Evolutionary conservation across 1,139 yeast species (phyloP), one percentile per base, ranked within the genome.

Genomic region (Martiniozyma asiatica): DNA sequence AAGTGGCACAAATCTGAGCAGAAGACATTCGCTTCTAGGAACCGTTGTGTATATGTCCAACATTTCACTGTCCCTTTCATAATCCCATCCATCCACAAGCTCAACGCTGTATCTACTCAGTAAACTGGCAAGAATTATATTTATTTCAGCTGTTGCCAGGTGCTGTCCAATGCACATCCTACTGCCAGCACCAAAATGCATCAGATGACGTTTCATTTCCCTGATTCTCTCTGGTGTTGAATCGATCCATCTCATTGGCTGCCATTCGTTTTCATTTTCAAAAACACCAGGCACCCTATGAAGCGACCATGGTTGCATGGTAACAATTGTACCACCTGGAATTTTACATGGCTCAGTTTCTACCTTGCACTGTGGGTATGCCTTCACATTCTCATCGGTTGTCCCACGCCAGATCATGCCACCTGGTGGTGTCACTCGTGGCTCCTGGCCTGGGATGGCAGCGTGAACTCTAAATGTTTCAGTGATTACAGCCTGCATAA

Each of bases 361-460:
- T 4, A 10, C 23, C 20, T 29, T 25, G 3, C 7, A 17, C 6
- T 6, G 6, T 17, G 18, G 8, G 8, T 17, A 17, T 17, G 18
- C 6, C 6, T 17, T 17, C 6, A 8, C 8, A 6, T 17, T 8
- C 8, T 17, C 18, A 17, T 8, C 8, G 4, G 43, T 24, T 10
- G 41, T 34, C 2, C 55, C 55, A 16, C 44, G 38, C 48, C 47
- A 50, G 14, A 35, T 23, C 26, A 52, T 16, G 1, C 61, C 63
- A 3, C 36, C 27, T 10, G 43, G 37, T 4, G 63, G 63, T 4
- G 66, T 70, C 5, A 65, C 49, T 25, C 87, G 52, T 3, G 85
- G 85, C 47, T 76, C 84, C 24, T 77, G 70, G 1, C 85, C 85
- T 0, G 87, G 87, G 38, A 77, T 77, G 1, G 84, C 76, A 1